phyloP scores from a whole-genome alignment of 805 yeast species.

The Torulaspora maleeae region DNA sequence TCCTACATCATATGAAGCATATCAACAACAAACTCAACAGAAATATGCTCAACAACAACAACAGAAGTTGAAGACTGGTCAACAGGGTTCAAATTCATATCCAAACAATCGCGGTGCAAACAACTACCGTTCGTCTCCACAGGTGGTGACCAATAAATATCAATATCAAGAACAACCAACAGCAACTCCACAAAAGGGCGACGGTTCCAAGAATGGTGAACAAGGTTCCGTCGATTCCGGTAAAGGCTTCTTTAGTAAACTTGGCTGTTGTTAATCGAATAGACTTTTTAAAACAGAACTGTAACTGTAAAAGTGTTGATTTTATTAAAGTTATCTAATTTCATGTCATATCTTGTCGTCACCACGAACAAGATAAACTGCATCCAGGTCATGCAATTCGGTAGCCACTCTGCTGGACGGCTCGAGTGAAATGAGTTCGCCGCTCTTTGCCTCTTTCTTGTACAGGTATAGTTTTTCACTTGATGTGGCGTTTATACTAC shows the following conservation, averaged over 20 bases:
- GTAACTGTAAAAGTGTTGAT: conserved; percentile 1
- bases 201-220: conserved; percentile 11
- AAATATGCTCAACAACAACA: conserved; percentile 34
- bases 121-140: conserved; percentile 30
- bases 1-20: conserved; percentile 41
- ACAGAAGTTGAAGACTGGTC: conserved; percentile 17
- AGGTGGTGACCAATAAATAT: conserved; percentile 17
- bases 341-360: conserved; percentile 6
- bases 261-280: conserved; percentile 33
- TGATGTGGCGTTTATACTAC: conserved; percentile 11
- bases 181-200: conserved; percentile 13
- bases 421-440: conserved; percentile 7
- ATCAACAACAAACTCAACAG: conserved; percentile 37
- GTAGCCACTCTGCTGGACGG: conserved; percentile 22
- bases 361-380: conserved; percentile 30
- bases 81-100: conserved; percentile 13
- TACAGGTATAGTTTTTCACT: conserved; percentile 28
- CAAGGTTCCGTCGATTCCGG: conserved; percentile 22
- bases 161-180: conserved; percentile 22
- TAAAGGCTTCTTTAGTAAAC: conserved; percentile 34
- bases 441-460: conserved; percentile 14
- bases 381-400: conserved; percentile 22
- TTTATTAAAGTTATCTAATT: background rate
- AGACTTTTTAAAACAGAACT: background rate
- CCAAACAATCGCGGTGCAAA: conserved; percentile 24